A percentile compares a stretch with the other conserved stretches of the same genome.
Conservation (phyloP, 805 yeast genomes). For the Spathaspora hagerdaliae region DNA sequence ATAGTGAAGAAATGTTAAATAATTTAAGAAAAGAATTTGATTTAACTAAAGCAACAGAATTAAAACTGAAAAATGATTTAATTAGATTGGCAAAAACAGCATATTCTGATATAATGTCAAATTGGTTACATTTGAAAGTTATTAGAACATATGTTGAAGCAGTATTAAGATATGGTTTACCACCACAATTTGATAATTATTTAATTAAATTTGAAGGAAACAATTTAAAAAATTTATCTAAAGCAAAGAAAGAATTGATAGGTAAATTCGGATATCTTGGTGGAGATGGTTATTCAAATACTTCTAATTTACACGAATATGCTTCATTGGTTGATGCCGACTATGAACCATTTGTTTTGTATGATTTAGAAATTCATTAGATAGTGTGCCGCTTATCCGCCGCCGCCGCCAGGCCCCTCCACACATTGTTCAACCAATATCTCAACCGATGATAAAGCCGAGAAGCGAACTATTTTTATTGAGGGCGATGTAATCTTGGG, state of each 20-base stretch:
- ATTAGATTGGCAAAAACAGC: conserved; percentile 83
- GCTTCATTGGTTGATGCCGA: conserved; percentile 92
- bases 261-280: conserved; percentile 84
- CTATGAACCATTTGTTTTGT: conserved; percentile 93
- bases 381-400: neutral
- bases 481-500: too few species aligned
- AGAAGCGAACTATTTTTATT: too few species aligned
- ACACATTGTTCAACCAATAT: neutral
- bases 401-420: neutral
- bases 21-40: conserved; percentile 76
- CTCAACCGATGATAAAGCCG: too few species aligned
- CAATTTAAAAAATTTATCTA: conserved; percentile 35
- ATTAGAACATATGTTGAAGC: conserved; percentile 88
- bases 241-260: conserved; percentile 67
- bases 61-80: conserved; percentile 68
- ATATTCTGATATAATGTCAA: conserved; percentile 77
- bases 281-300: conserved; percentile 76
- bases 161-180: conserved; percentile 93
- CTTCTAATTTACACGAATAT: conserved; percentile 77
- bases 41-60: conserved; percentile 69
- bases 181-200: conserved; percentile 75
- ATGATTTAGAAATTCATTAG: conserved; percentile 41
- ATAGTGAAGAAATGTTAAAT: conserved; percentile 72
- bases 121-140: conserved; percentile 88
- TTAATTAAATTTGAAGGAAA: conserved; percentile 42